A percentile compares a stretch with the other conserved stretches of the same genome.
These are phyloP conservation scores for Phyllosticta capitalensis DNA, from an alignment of 2,329 filamentous ascomycete genomes.

Conservation along the genomic window DNA sequence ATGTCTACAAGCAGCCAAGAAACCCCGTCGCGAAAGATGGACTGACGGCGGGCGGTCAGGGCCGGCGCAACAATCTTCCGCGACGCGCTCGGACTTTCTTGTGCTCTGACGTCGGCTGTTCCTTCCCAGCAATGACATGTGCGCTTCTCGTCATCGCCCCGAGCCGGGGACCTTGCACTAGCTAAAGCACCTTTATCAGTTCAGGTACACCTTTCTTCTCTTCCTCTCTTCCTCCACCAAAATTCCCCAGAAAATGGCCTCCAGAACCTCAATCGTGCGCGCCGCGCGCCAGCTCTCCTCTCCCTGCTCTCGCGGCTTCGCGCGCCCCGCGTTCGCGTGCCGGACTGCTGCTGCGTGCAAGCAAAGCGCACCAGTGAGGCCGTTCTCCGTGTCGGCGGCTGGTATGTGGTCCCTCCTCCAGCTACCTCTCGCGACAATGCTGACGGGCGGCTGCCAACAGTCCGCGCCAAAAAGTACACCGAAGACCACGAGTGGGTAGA, in stretches of 20 bases:
- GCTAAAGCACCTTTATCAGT: background rate
- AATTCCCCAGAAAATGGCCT: constrained; percentile 25
- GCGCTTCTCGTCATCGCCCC: constrained; percentile 8
- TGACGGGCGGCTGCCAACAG: constrained; percentile 28
- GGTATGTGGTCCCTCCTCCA: constrained; percentile 15
- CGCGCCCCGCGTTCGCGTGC: constrained; percentile 18
- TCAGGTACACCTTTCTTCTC: constrained; percentile 5
- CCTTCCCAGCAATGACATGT: background rate
- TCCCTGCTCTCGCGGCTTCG: constrained; percentile 19
- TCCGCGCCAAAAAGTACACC: constrained; percentile 73
- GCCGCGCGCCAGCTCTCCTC: constrained; percentile 27
- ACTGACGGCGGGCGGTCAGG: background rate
- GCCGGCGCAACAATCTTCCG: constrained; percentile 1
- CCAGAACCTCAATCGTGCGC: constrained; percentile 23
- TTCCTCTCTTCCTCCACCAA: background rate
- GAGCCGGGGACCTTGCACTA: background rate
- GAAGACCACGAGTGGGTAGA: constrained; percentile 99
- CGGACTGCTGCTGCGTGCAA: constrained; percentile 16
- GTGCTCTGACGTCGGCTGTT: background rate
- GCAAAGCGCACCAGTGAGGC: constrained; percentile 16
- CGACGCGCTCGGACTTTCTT: background rate
- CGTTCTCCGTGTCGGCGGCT: constrained; percentile 30
- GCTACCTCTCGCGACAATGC: background rate
- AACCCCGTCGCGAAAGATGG: background rate
- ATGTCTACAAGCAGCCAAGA: background rate